Base-by-base conservation (phyloP, 2,329 filamentous ascomycete species). In the Cryphonectria radicalis region DNA sequence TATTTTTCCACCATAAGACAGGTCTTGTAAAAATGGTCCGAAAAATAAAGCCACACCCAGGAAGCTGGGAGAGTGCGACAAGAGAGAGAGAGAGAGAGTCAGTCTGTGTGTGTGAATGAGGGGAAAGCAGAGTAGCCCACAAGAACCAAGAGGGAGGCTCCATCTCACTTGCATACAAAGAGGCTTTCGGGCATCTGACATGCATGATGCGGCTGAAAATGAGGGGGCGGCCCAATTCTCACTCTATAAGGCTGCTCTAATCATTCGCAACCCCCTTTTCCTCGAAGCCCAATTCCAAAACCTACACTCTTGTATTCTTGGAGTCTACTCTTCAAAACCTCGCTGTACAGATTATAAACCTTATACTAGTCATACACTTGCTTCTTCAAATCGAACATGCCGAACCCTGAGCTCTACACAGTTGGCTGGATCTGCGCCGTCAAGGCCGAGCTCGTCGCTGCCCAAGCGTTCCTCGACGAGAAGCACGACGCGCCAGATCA, bases 351-450 rank as follows among this genome's bases (percentile, higher is more conserved):
- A 17, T 5, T 14, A 43, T 43, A 17, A n/a, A 8, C 37, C 42
- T 43, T n/a, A 50, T n/a, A n/a, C 46, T 19, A n/a, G 7, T 50
- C 22, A n/a, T 19, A n/a, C 46, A 50, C 6, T 4, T 50, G 2
- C 46, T n/a, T 22, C 19, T n/a, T 50, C 19, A 50, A 10, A n/a
- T 50, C 3, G 13, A 35, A 22, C 59, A 63, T 63, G 59, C 13
- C 35, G 6, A 37, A n/a, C 6, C 59, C 59, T 14, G 6, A 42
- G 22, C 14, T 65, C 37, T 73, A 73, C n/a, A 68, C 65, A 2
- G 62, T 72, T 13, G 72, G 70, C 22, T 73, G 70, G 72, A 69
- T 73, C 32, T 72, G 70, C 25, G 70, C 70, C 6, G 2, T 72
- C 10, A 2, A 7, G 2, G 43, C 46, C 25, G 70, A 71, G 28